Evolutionary conservation across 257 asterid genomes (phyloP).

Genomic region (Jacaranda mimosifolia): DNA sequence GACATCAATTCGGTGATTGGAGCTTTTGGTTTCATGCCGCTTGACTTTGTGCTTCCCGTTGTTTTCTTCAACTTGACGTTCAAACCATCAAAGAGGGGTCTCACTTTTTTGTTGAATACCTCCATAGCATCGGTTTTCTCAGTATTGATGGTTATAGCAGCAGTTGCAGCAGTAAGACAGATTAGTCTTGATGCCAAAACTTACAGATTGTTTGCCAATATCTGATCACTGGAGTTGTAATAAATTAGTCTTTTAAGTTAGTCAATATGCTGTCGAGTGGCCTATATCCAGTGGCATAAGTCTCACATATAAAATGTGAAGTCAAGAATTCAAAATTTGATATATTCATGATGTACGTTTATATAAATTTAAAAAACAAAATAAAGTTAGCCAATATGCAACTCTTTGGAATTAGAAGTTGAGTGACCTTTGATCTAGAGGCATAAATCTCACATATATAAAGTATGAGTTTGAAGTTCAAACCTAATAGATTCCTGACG

Average conservation of each 20-base stretch:
- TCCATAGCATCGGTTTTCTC: slow-evolving; percentile 69
- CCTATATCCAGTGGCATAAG: too few relatives aligned
- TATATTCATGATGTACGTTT: too few relatives aligned
- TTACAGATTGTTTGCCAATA: slow-evolving; percentile 70
- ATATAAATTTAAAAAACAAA: too few relatives aligned
- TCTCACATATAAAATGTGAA: too few relatives aligned
- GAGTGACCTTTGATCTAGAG: too few relatives aligned
- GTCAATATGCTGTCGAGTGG: not conserved
- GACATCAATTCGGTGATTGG: slow-evolving; percentile 83
- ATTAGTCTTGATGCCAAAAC: slow-evolving; percentile 83
- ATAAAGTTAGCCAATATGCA: too few relatives aligned
- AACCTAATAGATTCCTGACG: too few relatives aligned
- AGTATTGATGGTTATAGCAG: slow-evolving; percentile 61
- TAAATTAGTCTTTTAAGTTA: not conserved
- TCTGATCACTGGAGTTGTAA: slow-evolving; percentile 37
- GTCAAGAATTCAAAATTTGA: too few relatives aligned
- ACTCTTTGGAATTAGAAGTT: too few relatives aligned
- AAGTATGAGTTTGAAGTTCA: too few relatives aligned
- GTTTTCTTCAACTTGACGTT: slow-evolving; percentile 85
- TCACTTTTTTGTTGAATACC: slow-evolving; percentile 65
- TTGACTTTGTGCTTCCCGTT: slow-evolving; percentile 85
- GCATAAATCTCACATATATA: too few relatives aligned
- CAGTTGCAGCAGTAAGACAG: slow-evolving; percentile 92
- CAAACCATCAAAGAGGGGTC: slow-evolving; percentile 68
- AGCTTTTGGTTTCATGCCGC: slow-evolving; percentile 92